These are phyloP conservation scores for Chrysanthemum lavandulifolium DNA, from an alignment of 129 eudicot species.

Conservation along the genomic window DNA sequence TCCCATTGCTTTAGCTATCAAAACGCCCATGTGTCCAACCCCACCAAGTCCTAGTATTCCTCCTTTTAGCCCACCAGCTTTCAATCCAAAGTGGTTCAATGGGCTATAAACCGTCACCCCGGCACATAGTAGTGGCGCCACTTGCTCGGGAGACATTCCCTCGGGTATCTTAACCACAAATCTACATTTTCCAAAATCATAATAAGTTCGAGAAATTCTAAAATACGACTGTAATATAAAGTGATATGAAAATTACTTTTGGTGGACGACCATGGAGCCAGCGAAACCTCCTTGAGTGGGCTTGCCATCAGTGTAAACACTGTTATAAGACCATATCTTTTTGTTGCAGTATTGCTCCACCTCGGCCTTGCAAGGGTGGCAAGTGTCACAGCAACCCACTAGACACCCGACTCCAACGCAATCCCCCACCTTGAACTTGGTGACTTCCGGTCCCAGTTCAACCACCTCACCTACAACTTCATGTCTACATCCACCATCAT, in stretches of 20 bases:
- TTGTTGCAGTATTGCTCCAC: constrained; percentile 91
- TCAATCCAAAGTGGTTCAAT: constrained; percentile 79
- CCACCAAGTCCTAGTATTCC: constrained; percentile 97
- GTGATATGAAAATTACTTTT: constrained; percentile 49
- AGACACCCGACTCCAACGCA: constrained; percentile 77
- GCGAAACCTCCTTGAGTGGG: constrained; percentile 99
- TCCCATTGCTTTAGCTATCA: constrained; percentile 91
- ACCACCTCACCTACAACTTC: constrained; percentile 95
- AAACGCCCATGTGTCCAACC: constrained; percentile 98
- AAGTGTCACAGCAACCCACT: constrained; percentile 74
- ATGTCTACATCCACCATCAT: constrained; percentile 48
- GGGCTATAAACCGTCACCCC: constrained; percentile 97
- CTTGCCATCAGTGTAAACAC: constrained; percentile 81
- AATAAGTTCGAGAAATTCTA: neutral
- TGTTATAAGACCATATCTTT: constrained; percentile 91
- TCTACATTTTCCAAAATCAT: constrained; percentile 25
- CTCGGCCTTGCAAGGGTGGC: constrained; percentile 67
- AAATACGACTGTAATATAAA: neutral
- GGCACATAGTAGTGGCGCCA: constrained; percentile 88
- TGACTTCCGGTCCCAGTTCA: constrained; percentile 86
- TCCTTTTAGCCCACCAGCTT: constrained; percentile 64
- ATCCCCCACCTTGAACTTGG: constrained; percentile 68
- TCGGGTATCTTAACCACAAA: constrained; percentile 93
- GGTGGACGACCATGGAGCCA: constrained; percentile 67
- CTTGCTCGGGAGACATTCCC: constrained; percentile 84